Evolutionary conservation across 345 rosid species (phyloP).

Genomic region (Streptanthus diversifolius): DNA sequence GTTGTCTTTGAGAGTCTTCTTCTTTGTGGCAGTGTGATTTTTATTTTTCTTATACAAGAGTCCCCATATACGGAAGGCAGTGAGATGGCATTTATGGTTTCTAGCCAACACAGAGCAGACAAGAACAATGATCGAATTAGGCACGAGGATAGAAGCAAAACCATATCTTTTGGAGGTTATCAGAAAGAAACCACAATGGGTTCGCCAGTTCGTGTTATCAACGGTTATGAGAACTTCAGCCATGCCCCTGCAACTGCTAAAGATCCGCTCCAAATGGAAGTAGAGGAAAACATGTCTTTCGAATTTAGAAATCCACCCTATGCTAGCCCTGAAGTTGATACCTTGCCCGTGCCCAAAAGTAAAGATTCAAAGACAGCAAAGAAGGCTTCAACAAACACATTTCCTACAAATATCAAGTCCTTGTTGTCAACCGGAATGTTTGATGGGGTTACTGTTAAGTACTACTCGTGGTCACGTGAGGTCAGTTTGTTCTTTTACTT

Average conservation of each 20-base stretch:
- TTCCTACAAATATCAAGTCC: conserved; percentile 91
- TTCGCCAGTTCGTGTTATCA: conserved; percentile 36
- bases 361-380: conserved; percentile 45
- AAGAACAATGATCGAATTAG: not conserved
- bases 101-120: conserved; percentile 15
- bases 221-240: conserved; percentile 44
- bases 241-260: conserved; percentile 45
- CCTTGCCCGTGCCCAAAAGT: conserved; percentile 47
- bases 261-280: conserved; percentile 39
- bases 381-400: conserved; percentile 75
- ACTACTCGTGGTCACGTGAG: conserved; percentile 72
- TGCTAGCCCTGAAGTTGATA: conserved; percentile 43
- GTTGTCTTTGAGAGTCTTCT: not conserved
- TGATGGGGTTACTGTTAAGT: conserved; percentile 84
- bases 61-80: not conserved
- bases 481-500: conserved; percentile 35
- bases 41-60: not conserved
- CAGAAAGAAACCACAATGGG: conserved; percentile 39
- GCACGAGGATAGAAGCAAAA: conserved; percentile 27
- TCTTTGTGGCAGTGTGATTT: not conserved
- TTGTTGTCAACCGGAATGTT: conserved; percentile 62
- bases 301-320: conserved; percentile 16
- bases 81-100: conserved; percentile 19
- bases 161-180: conserved; percentile 55
- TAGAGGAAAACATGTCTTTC: conserved; percentile 30